Evolutionary conservation across 1,284 basidiomycete species (phyloP), one percentile per base, ranked within the genome.

Genomic region (Trametes sp.): DNA sequence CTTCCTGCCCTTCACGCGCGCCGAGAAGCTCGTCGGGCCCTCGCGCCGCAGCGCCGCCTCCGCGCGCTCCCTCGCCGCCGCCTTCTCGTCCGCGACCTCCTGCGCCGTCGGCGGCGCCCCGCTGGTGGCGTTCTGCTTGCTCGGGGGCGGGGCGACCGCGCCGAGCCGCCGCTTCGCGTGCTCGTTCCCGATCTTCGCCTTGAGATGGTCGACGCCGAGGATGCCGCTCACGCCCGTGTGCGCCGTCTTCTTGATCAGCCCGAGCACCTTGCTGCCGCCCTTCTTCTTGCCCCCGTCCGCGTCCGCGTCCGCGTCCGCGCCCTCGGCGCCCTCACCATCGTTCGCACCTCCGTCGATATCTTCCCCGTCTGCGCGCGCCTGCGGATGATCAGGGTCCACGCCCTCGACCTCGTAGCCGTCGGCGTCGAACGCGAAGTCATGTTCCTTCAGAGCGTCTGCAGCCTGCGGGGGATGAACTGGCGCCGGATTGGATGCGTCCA

Each of bases 11-110:
- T 67, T 64, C 53, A 69, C 48, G 35, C 73, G 70, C 29, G 67
- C 72, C 6, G 69, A 69, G 66, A 72, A 75, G 26, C 70, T 68
- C 53, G 69, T 73, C 35, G 73, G 73, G 23, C 73, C 73, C 58
- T 75, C 73, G 24, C 71, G 67, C 59, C 33, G 52, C n/a, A 67
- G 41, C 36, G 62, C 59, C n/a, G 54, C 66, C 19, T 67, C 64
- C 26, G 66, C 60, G 42, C 53, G 52, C 33, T 59, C 59, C 28
- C 38, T 24, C 44, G 56, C 48, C 4, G 35, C 10, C 33, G 28
- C 48, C 48, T 61, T 55, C 36, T 57, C 59, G 35, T 64, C 55
- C 29, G 29, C 48, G 7, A 29, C 50, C 16, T 23, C 23, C 33
- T 50, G 35, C 8, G 61, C 33, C 48, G 33, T 42, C 54, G 44